A percentile compares a stretch with the other conserved stretches of the same genome.
phyloP scores from a whole-genome alignment of 2,329 filamentous ascomycete genomes.

The Hypoxylon sp. region DNA sequence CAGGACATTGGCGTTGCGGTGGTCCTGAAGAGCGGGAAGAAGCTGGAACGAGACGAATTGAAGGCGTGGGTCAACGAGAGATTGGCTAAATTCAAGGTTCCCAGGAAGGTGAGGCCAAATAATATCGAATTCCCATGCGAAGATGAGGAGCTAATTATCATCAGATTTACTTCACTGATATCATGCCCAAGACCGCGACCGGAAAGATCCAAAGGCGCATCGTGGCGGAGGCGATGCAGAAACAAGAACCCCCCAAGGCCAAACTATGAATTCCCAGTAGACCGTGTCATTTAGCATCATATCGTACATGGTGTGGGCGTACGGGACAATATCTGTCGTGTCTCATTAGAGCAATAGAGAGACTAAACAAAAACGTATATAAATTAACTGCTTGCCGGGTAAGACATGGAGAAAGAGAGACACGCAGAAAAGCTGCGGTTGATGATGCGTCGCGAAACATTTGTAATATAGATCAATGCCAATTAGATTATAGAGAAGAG shows the following conservation, averaged over 20 bases:
- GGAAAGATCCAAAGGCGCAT: slow-evolving; percentile 89
- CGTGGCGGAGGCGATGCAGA: slow-evolving; percentile 87
- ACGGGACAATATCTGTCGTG: neutral
- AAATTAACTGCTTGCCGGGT: slow-evolving; percentile 2
- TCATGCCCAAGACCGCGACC: slow-evolving; percentile 93
- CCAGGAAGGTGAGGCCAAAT: slow-evolving; percentile 73
- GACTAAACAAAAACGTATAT: neutral
- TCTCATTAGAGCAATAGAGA: slow-evolving; percentile 8
- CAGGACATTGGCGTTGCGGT: slow-evolving; percentile 84
- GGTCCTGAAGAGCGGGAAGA: slow-evolving; percentile 75
- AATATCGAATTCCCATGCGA: neutral
- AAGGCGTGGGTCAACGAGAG: slow-evolving; percentile 76
- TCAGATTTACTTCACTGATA: slow-evolving; percentile 81
- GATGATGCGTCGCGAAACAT: slow-evolving; percentile 8
- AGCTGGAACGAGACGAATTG: slow-evolving; percentile 69
- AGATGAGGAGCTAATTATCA: slow-evolving; percentile 14
- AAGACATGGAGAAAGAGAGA: slow-evolving; percentile 11
- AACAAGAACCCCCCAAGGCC: slow-evolving; percentile 68
- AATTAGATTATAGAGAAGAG: slow-evolving; percentile 24
- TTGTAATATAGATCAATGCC: slow-evolving; percentile 24
- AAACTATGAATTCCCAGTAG: slow-evolving; percentile 59
- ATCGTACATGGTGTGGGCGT: neutral
- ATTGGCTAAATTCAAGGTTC: slow-evolving; percentile 86
- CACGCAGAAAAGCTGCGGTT: slow-evolving; percentile 4
- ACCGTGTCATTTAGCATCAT: slow-evolving; percentile 6